Evolutionary conservation across 768 basidiomycete genomes (phyloP).

Genomic region (Vararia minispora): DNA sequence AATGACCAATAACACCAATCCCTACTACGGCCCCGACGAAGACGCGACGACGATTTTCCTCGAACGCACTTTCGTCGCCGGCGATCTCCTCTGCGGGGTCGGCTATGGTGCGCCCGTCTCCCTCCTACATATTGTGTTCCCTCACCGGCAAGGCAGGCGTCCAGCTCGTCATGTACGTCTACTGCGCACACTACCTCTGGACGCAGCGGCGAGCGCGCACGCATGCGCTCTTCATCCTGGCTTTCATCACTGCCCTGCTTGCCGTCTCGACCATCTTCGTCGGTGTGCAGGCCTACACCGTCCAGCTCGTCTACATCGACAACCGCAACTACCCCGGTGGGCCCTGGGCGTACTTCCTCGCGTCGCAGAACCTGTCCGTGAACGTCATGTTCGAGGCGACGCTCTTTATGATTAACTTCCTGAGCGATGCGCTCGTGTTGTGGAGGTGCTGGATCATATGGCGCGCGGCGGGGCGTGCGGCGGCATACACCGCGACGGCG

Average conservation of each 20-base stretch:
- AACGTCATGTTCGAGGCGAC: neutral
- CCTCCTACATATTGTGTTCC: neutral
- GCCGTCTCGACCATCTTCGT: neutral
- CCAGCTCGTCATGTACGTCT: neutral
- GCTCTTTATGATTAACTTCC: neutral
- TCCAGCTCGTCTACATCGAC: neutral
- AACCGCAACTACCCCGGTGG: conserved; percentile 2
- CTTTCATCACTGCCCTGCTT: neutral
- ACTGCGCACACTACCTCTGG: neutral
- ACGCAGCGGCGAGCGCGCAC: neutral
- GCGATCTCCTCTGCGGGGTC: conserved; percentile 28
- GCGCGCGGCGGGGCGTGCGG: conserved; percentile 6
- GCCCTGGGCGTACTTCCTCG: neutral
- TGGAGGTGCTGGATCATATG: conserved; percentile 12
- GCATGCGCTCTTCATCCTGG: neutral
- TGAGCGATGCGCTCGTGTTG: neutral
- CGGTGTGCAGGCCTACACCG: neutral
- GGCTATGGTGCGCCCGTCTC: conserved; percentile 26
- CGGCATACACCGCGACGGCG: conserved; percentile 4
- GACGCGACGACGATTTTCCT: conserved; percentile 22
- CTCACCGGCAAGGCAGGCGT: conserved; percentile 1
- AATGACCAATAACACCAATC: too few species aligned
- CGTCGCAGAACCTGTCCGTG: neutral
- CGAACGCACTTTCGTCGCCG: conserved; percentile 30
- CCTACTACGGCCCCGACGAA: conserved; percentile 25